These are phyloP conservation scores for Haberlea rhodopensis DNA, from an alignment of 257 asterid species.

Conservation along the genomic window DNA sequence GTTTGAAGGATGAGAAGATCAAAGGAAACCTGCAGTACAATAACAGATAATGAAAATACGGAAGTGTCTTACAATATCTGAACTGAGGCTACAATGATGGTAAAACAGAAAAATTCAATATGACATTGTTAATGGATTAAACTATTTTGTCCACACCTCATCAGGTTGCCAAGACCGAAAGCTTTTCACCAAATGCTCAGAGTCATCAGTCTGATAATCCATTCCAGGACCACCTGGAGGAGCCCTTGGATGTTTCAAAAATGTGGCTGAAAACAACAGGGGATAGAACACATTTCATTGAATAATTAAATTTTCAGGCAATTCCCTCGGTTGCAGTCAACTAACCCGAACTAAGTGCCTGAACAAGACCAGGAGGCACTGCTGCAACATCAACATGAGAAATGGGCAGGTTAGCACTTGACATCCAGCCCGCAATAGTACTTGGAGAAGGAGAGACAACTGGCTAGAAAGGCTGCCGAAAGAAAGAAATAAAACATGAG, in stretches of 20 bases:
- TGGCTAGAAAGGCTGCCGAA: conserved; percentile 63
- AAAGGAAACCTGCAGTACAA: conserved; percentile 64
- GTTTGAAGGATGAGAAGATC: conserved; percentile 70
- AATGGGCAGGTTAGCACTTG: conserved; percentile 59
- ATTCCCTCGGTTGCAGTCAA: background rate
- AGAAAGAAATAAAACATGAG: conserved; percentile 42
- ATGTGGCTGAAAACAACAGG: conserved; percentile 49
- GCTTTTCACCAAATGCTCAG: conserved; percentile 85
- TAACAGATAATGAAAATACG: conserved; percentile 18
- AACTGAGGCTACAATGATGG: background rate
- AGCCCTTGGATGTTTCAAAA: conserved; percentile 83
- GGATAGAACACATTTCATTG: background rate
- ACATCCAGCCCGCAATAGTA: conserved; percentile 96
- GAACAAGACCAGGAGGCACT: conserved; percentile 50
- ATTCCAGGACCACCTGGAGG: conserved; percentile 75
- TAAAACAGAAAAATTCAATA: background rate
- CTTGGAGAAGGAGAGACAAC: conserved; percentile 67
- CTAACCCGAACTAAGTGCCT: conserved; percentile 52
- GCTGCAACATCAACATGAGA: conserved; percentile 42
- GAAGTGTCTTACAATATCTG: conserved; percentile 11
- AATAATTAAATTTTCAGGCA: background rate
- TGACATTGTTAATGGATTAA: background rate
- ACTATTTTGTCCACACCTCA: conserved; percentile 44
- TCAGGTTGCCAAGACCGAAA: conserved; percentile 80
- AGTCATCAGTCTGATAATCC: conserved; percentile 86